Percentiles rank a stretch among this genome's conserved stretches.
Evolutionary conservation across 2,329 filamentous ascomycete species (phyloP).

Genomic region (Lasiodiplodia hormozganensis): DNA sequence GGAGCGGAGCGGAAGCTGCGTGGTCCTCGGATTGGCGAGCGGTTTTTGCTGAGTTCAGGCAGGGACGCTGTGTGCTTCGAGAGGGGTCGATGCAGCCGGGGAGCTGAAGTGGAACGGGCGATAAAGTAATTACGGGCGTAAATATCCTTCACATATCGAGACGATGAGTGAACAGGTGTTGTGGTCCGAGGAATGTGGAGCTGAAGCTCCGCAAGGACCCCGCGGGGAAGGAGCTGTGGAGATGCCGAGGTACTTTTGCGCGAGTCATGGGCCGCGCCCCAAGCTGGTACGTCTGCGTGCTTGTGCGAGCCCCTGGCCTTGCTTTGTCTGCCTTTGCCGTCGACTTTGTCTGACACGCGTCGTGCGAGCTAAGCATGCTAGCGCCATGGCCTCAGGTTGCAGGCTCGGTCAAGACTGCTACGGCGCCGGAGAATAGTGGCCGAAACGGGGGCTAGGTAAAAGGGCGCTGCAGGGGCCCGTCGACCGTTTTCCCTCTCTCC

Average conservation of each 20-base stretch:
- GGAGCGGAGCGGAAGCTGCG: conserved; percentile 4
- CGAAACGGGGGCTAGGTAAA: background rate
- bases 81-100: background rate
- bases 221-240: conserved; percentile 12
- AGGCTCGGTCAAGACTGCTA: background rate
- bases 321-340: background rate
- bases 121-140: background rate
- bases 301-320: background rate
- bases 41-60: background rate
- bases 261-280: background rate
- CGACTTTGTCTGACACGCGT: background rate
- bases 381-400: background rate
- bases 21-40: background rate
- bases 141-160: background rate
- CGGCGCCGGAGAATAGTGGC: background rate
- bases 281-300: conserved; percentile 6
- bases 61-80: background rate
- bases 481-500: background rate
- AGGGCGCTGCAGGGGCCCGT: background rate
- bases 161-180: background rate
- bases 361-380: background rate
- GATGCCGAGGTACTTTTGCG: conserved; percentile 14
- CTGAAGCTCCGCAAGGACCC: conserved; percentile 1
- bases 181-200: conserved; percentile 13
- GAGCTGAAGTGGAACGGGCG: background rate